phyloP scores from a whole-genome alignment of 805 yeast species.

The Ogataea nakhonphanomensis region DNA sequence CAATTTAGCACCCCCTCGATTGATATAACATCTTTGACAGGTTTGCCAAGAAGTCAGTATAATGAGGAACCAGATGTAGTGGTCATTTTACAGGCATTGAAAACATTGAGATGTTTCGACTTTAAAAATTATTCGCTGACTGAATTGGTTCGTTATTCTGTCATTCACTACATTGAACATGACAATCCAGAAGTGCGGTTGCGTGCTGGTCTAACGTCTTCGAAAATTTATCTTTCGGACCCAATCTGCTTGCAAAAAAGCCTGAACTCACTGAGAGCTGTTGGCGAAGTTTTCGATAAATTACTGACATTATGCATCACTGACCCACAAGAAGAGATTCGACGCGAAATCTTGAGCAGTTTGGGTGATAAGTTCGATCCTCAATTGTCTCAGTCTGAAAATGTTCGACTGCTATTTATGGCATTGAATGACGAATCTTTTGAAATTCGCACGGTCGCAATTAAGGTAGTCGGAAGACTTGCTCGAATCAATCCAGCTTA shows the following conservation, averaged over 20 bases:
- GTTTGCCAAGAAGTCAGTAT: conserved; percentile 20
- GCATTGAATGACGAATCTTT: conserved; percentile 90
- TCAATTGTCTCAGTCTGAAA: conserved; percentile 90
- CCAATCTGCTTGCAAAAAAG: conserved; percentile 84
- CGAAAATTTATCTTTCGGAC: conserved; percentile 70
- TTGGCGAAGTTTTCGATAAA: conserved; percentile 79
- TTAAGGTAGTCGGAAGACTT: conserved; percentile 77
- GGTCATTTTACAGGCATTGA: conserved; percentile 72
- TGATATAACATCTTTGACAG: conserved; percentile 22
- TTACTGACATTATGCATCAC: conserved; percentile 79
- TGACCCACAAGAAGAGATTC: conserved; percentile 81
- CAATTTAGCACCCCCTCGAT: conserved; percentile 15
- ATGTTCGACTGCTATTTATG: conserved; percentile 78
- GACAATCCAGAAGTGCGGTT: conserved; percentile 75
- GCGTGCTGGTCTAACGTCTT: conserved; percentile 80
- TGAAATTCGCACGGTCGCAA: conserved; percentile 73
- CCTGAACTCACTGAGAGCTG: conserved; percentile 74
- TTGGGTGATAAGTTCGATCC: conserved; percentile 80
- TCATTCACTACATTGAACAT: conserved; percentile 80
- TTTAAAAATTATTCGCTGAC: conserved; percentile 74
- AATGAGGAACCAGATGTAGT: conserved; percentile 32
- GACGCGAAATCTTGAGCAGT: conserved; percentile 73
- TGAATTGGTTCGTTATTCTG: conserved; percentile 84
- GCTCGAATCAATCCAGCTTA: conserved; percentile 91
- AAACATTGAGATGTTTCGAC: conserved; percentile 70